Evolutionary conservation across 2,329 filamentous ascomycete species (phyloP).

Genomic region (Aspergillus neotritici): DNA sequence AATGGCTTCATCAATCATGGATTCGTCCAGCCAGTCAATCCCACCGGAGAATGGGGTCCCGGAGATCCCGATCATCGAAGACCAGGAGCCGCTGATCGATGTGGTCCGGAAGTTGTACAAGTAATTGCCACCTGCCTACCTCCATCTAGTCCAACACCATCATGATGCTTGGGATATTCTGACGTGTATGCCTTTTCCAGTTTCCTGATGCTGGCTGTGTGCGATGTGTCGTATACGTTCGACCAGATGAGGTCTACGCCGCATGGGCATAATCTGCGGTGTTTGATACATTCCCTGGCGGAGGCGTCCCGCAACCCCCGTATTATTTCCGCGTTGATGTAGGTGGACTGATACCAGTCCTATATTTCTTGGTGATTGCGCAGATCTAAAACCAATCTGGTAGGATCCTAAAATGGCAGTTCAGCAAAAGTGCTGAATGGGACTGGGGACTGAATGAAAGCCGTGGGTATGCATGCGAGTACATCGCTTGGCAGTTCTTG

Average conservation of each 20-base stretch:
- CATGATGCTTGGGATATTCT: background rate
- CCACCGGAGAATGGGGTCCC: constrained; percentile 20
- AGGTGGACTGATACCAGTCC: constrained; percentile 18
- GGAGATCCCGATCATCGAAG: constrained; percentile 38
- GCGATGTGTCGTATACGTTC: constrained; percentile 40
- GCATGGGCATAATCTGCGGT: constrained; percentile 33
- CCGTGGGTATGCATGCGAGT: constrained; percentile 54
- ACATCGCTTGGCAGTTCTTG: constrained; percentile 58
- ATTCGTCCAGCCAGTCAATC: constrained; percentile 2
- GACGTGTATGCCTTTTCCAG: constrained; percentile 14
- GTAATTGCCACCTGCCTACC: constrained; percentile 18
- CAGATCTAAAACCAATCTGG: background rate
- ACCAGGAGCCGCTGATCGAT: constrained; percentile 35
- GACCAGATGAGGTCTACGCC: constrained; percentile 40
- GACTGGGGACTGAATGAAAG: constrained; percentile 54
- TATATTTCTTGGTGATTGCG: background rate
- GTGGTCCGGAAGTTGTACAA: constrained; percentile 38
- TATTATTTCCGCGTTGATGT: constrained; percentile 49
- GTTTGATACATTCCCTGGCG: constrained; percentile 35
- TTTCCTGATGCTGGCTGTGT: constrained; percentile 36
- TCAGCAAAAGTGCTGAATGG: constrained; percentile 46
- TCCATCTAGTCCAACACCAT: constrained; percentile 6
- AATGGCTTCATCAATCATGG: constrained; percentile 14
- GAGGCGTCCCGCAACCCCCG: constrained; percentile 41
- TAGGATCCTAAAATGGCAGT: constrained; percentile 55